phyloP scores from a whole-genome alignment of 192 early-diverging fungal genomes.

The Backusella tarrabulga region DNA sequence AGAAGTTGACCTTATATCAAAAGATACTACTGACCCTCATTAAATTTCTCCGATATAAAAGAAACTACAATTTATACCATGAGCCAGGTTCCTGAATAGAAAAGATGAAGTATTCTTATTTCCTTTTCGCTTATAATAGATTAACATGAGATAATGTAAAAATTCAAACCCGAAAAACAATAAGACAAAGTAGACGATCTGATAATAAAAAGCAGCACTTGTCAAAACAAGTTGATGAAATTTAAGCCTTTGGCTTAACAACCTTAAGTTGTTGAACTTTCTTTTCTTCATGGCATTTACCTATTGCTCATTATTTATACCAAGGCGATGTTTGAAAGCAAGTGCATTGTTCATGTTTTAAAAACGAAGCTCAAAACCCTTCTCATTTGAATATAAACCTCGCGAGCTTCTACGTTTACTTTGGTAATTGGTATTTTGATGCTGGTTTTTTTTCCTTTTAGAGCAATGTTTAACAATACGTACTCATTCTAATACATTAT shows the following conservation, averaged over 20 bases:
- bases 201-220: neutral
- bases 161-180: neutral
- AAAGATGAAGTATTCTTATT: neutral
- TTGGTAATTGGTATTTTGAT: neutral
- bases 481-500: neutral
- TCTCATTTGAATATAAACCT: constrained; percentile 4
- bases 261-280: neutral
- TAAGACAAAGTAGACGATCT: too few relatives aligned
- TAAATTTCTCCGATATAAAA: neutral
- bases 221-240: neutral
- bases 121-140: neutral
- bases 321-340: neutral
- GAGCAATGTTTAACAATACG: neutral
- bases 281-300: neutral
- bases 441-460: neutral
- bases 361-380: neutral
- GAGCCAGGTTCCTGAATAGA: neutral
- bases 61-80: neutral
- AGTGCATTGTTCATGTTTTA: neutral
- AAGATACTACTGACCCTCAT: neutral
- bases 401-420: neutral
- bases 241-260: neutral
- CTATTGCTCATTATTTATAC: neutral
- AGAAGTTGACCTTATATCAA: too few relatives aligned
- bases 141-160: neutral